Base-by-base conservation (phyloP, 768 basidiomycete species). In the Dacryopinax spathularia region DNA sequence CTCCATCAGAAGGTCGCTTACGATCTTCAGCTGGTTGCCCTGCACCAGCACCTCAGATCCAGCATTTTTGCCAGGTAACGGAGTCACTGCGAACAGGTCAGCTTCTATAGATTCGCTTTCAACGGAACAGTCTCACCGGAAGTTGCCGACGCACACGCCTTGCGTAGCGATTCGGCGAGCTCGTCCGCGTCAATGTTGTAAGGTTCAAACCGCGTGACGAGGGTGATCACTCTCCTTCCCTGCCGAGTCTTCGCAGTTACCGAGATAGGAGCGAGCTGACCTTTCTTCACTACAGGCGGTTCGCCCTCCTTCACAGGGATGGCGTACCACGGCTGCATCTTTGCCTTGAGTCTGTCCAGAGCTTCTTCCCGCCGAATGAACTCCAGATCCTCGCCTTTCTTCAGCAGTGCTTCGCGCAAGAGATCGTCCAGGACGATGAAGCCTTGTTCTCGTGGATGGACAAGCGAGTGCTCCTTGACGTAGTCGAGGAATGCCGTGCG, bases 31-130 rank as follows among this genome's bases (percentile, higher is more conserved):
- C 69, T 95, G 91, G 66, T 88, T 88, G 1, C 93, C 93, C 70
- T 95, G 93, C 0, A 95, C 85, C 66, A 88, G 76, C 9, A 96
- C 84, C 68, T 93, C 89, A 61, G 81, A 68, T 1, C 81, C 81
- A 1, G 81, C 75, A 6, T 74, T 74, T 16, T 84, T 86, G 0
- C 86, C 85, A 4, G 75, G 77, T n/a, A 80, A 62, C 0, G 84
- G 82, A 0, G 84, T 80, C 16, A 87, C 88, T 89, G 68, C 31
- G 36, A 33, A 34, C 25, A 37, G 1, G 63, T 16, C 13, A 63
- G 13, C 22, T 60, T 15, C 44, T 22, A 56, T 56, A 44, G 22
- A 20, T 33, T 12, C 27, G 9, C 62, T 18, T 33, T 25, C 16
- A 64, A 35, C n/a, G n/a, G n/a, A 27, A 43, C 63, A 33, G 20